Conservation (phyloP, 2,329 filamentous ascomycete species). For the Macroventuria anomochaeta region DNA sequence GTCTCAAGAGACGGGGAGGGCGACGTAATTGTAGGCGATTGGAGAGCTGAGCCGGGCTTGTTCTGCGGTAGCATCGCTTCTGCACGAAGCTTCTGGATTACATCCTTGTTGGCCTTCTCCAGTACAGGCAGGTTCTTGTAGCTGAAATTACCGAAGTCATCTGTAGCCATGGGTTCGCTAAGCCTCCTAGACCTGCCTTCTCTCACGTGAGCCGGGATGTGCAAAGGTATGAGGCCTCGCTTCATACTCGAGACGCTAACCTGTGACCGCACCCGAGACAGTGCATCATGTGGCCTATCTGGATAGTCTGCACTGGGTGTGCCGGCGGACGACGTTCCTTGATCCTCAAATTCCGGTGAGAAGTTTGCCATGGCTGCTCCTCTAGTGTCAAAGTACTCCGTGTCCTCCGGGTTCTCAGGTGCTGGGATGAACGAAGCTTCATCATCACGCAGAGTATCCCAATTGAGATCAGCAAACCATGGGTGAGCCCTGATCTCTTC, state of each 20-base stretch:
- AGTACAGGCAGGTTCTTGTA: conserved; percentile 97
- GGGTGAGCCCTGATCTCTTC: conserved; percentile 88
- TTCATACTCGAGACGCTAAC: conserved; percentile 82
- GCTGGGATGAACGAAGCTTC: conserved; percentile 95
- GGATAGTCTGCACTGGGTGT: conserved; percentile 77
- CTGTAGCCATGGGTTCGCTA: conserved; percentile 85
- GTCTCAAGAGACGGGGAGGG: conserved; percentile 76
- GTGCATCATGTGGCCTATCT: conserved; percentile 90
- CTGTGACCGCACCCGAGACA: conserved; percentile 87
- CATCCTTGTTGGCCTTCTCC: conserved; percentile 98
- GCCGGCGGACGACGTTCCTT: conserved; percentile 73
- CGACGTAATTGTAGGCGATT: conserved; percentile 57
- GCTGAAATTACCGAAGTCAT: conserved; percentile 95
- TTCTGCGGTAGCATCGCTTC: conserved; percentile 80
- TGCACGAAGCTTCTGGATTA: conserved; percentile 92
- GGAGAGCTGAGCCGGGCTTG: conserved; percentile 53
- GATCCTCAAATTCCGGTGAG: conserved; percentile 91
- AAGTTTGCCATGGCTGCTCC: conserved; percentile 93
- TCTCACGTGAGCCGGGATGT: conserved; percentile 94
- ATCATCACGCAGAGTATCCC: conserved; percentile 90
- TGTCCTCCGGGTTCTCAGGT: conserved; percentile 93
- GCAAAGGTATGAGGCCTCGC: conserved; percentile 89
- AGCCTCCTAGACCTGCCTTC: conserved; percentile 86
- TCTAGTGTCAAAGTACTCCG: conserved; percentile 93
- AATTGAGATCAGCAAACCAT: conserved; percentile 88